These are phyloP conservation scores for Quercus cerris DNA, from an alignment of 306 rosid species.

Conservation along the genomic window DNA sequence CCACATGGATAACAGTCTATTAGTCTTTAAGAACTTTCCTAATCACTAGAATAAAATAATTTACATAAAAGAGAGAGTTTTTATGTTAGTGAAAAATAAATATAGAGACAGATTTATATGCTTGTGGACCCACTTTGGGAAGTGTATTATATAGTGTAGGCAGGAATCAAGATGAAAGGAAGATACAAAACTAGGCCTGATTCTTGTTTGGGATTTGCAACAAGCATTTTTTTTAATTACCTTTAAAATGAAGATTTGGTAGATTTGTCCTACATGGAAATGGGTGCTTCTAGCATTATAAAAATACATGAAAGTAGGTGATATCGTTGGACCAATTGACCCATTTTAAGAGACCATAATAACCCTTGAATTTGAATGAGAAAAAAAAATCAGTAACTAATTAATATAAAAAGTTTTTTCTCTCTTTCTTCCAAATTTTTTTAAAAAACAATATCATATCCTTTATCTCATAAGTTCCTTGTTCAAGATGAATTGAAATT, in stretches of 20 bases:
- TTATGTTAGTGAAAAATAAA: neutral
- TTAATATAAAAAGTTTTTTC: neutral
- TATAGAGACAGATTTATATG: neutral
- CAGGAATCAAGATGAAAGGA: conserved; percentile 25
- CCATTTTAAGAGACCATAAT: neutral
- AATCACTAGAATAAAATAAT: neutral
- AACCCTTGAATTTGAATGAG: neutral
- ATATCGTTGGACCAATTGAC: neutral
- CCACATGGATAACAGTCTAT: neutral
- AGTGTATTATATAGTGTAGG: neutral
- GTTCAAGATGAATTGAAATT: too few relatives aligned
- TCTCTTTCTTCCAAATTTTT: neutral
- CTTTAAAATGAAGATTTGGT: conserved; percentile 26
- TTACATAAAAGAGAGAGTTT: neutral
- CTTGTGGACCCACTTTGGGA: conserved; percentile 14
- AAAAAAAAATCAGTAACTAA: too few relatives aligned
- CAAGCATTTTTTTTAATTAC: conserved; percentile 12
- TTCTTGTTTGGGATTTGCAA: conserved; percentile 35
- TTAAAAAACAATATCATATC: too few relatives aligned
- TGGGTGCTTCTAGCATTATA: neutral
- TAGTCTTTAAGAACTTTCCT: neutral
- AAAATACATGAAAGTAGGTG: conserved; percentile 20
- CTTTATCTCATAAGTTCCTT: too few relatives aligned
- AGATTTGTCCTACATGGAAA: conserved; percentile 45
- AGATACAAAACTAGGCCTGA: conserved; percentile 23